Evolutionary conservation across 2,329 filamentous ascomycete genomes (phyloP).

Genomic region (Stemphylium vesicarium): DNA sequence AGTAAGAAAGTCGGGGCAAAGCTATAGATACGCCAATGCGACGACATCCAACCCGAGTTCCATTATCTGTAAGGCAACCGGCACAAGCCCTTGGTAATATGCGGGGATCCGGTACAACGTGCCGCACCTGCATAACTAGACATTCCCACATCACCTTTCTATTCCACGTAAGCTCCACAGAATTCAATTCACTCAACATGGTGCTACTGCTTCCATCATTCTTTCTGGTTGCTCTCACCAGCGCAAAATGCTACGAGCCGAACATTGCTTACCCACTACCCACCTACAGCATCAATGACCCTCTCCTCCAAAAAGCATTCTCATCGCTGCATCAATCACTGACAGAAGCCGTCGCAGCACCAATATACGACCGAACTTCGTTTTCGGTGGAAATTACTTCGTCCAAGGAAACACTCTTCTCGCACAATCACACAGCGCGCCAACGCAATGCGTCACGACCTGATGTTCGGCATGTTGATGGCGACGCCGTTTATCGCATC

Average conservation of each 20-base stretch:
- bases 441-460: conserved; percentile 46
- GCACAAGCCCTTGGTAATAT: too few relatives aligned
- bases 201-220: conserved; percentile 10
- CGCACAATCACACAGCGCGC: conserved; percentile 48
- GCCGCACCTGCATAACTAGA: too few relatives aligned
- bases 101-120: too few relatives aligned
- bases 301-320: conserved; percentile 40
- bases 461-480: conserved; percentile 45
- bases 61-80: too few relatives aligned
- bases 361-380: conserved; percentile 44
- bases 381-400: conserved; percentile 53
- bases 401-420: conserved; percentile 47
- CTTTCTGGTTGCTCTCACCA: conserved; percentile 15
- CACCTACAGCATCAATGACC: conserved; percentile 33
- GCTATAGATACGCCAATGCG: neutral
- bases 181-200: neutral
- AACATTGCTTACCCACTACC: conserved; percentile 50
- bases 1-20: neutral
- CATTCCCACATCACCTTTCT: too few relatives aligned
- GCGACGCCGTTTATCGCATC: conserved; percentile 51
- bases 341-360: conserved; percentile 28
- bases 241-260: conserved; percentile 46
- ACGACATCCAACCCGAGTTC: too few relatives aligned
- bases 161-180: too few relatives aligned
- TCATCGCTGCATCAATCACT: conserved; percentile 36